Conservation (phyloP, 768 basidiomycete species). For the Udeniomyces megalosporus region DNA sequence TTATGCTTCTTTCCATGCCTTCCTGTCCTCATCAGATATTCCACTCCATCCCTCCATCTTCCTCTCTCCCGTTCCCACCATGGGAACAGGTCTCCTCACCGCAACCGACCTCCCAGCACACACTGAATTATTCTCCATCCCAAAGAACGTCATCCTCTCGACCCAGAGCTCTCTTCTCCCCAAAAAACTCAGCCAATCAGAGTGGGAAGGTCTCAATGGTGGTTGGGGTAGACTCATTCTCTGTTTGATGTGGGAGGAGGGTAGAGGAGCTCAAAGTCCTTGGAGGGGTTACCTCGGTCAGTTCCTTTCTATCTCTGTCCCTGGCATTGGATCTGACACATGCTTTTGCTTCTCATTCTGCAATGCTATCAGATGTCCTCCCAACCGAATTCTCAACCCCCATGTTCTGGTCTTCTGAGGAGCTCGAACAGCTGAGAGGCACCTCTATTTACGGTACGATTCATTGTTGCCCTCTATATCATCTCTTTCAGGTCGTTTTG, state of each 20-base stretch:
- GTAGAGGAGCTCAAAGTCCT: slow-evolving; percentile 42
- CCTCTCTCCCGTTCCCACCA: slow-evolving; percentile 4
- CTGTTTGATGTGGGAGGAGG: slow-evolving; percentile 89
- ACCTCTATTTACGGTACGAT: slow-evolving; percentile 64
- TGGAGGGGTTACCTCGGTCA: slow-evolving; percentile 61
- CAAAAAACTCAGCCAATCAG: slow-evolving; percentile 39
- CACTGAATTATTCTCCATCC: slow-evolving; percentile 63
- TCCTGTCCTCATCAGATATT: slow-evolving; percentile 1
- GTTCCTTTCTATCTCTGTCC: slow-evolving; percentile 19
- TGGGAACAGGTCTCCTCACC: slow-evolving; percentile 14
- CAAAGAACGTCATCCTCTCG: slow-evolving; percentile 58
- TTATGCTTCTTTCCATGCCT: slow-evolving; percentile 4
- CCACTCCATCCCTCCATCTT: background rate
- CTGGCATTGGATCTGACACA: background rate
- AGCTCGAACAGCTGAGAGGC: slow-evolving; percentile 57
- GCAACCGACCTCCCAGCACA: slow-evolving; percentile 20
- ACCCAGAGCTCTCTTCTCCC: slow-evolving; percentile 58
- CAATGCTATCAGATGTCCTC: slow-evolving; percentile 25
- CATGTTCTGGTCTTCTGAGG: slow-evolving; percentile 77
- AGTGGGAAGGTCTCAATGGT: slow-evolving; percentile 52
- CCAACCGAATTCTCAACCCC: slow-evolving; percentile 67
- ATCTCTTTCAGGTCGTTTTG: background rate
- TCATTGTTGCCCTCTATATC: background rate
- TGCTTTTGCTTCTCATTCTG: background rate
- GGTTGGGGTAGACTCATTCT: slow-evolving; percentile 79